Evolutionary conservation across 495 filamentous ascomycete genomes (phyloP).

Genomic region (Aspergillus hancockii): DNA sequence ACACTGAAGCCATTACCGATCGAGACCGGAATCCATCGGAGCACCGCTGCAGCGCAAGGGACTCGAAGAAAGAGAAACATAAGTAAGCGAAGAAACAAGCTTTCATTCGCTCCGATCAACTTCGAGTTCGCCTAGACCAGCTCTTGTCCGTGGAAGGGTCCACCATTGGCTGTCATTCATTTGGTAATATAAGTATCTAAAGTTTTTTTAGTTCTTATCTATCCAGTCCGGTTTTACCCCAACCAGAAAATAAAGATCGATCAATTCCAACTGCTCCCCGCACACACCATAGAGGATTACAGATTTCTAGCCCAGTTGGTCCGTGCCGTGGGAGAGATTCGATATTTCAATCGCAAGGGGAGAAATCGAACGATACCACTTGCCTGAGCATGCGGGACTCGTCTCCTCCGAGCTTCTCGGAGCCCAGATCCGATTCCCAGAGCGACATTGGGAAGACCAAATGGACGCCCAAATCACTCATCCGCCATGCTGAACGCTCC

Average conservation of each 20-base stretch:
- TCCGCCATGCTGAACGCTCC: slow-evolving; percentile 39
- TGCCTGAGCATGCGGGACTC: slow-evolving; percentile 17
- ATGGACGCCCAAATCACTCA: slow-evolving; percentile 37
- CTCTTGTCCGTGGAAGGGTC: neutral
- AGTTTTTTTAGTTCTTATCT: neutral
- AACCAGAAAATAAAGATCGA: neutral
- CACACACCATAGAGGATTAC: neutral
- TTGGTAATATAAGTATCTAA: neutral
- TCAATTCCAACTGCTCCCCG: neutral
- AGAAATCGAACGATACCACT: neutral
- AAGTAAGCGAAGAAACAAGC: neutral
- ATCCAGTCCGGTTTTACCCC: neutral
- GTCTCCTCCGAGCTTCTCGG: slow-evolving; percentile 7
- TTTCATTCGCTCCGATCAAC: neutral
- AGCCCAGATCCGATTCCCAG: slow-evolving; percentile 3
- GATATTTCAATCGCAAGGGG: neutral
- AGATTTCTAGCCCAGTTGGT: neutral
- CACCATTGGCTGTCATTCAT: neutral
- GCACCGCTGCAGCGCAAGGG: neutral
- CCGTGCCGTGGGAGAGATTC: neutral
- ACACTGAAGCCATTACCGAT: no score
- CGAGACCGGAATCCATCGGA: neutral
- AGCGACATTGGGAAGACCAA: slow-evolving; percentile 16
- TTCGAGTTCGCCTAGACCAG: neutral
- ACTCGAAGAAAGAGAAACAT: neutral